Conservation (phyloP, 2,329 filamentous ascomycete genomes). For the Stachybotrys elegans region DNA sequence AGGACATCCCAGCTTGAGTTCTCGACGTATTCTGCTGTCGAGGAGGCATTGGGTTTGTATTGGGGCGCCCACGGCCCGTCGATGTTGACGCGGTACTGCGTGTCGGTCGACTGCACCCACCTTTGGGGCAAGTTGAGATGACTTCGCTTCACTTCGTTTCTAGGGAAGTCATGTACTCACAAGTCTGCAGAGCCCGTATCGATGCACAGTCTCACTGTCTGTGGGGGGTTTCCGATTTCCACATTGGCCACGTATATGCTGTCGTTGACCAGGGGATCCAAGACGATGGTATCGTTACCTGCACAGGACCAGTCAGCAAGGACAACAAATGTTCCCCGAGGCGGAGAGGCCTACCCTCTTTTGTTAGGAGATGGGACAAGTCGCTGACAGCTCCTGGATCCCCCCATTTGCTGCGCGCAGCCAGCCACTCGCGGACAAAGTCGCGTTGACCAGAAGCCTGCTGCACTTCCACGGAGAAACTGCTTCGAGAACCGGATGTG, state of each 20-base stretch:
- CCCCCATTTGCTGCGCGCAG: conserved; percentile 30
- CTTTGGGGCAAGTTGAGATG: conserved; percentile 22
- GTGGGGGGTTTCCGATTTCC: conserved; percentile 42
- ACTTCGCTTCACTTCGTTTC: background rate
- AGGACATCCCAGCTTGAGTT: conserved; percentile 43
- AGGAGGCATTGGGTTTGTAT: conserved; percentile 41
- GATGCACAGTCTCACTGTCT: conserved; percentile 41
- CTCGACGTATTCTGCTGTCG: conserved; percentile 33
- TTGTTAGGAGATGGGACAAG: conserved; percentile 16
- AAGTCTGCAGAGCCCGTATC: conserved; percentile 52
- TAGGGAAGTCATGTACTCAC: conserved; percentile 45
- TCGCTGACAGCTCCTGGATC: conserved; percentile 12
- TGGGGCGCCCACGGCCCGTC: conserved; percentile 30
- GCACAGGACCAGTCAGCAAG: background rate
- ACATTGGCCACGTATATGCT: conserved; percentile 38
- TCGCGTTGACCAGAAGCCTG: conserved; percentile 18
- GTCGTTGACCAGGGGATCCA: conserved; percentile 33
- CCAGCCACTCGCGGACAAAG: conserved; percentile 27
- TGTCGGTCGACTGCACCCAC: conserved; percentile 51
- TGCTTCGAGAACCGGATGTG: background rate
- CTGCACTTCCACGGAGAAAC: conserved; percentile 23
- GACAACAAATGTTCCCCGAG: background rate
- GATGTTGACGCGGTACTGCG: conserved; percentile 26
- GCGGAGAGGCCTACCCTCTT: conserved; percentile 18
- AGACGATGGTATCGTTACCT: conserved; percentile 26